Percentiles rank a stretch among this genome's conserved stretches.
These are phyloP conservation scores for Cardamine chenopodiifolia DNA, from an alignment of 345 rosid species.

Conservation along the genomic window DNA sequence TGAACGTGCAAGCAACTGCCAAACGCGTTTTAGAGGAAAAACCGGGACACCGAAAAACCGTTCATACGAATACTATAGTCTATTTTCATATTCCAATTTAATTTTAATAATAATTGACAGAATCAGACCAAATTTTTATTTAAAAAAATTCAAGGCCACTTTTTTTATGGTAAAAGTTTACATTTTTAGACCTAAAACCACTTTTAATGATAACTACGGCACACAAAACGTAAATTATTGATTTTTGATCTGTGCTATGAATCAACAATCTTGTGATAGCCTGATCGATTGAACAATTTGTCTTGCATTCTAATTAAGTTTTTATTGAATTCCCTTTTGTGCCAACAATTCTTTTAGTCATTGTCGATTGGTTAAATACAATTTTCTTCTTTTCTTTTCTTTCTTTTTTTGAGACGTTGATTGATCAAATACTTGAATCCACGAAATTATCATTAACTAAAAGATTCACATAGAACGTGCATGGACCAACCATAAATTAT, in stretches of 20 bases:
- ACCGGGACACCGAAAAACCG: background rate
- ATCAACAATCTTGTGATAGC: background rate
- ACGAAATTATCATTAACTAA: background rate
- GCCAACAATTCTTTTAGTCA: background rate
- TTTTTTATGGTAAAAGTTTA: too few species aligned
- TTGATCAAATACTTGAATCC: background rate
- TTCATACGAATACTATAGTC: background rate
- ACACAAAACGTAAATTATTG: background rate
- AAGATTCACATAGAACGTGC: slow-evolving; percentile 35
- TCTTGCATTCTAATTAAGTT: background rate
- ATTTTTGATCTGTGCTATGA: background rate
- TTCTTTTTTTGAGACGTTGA: background rate
- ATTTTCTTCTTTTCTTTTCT: too few species aligned
- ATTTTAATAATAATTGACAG: background rate
- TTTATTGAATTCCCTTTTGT: background rate
- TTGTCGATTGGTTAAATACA: background rate
- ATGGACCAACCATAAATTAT: slow-evolving; percentile 30
- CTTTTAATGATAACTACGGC: background rate
- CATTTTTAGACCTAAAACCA: background rate
- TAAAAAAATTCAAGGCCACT: too few species aligned
- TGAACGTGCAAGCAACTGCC: slow-evolving; percentile 34
- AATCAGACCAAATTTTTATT: background rate
- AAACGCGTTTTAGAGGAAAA: slow-evolving; percentile 31
- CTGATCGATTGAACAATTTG: background rate
- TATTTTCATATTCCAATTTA: background rate